Conservation (phyloP, 441 rosid species). For the Populus hybrid region DNA sequence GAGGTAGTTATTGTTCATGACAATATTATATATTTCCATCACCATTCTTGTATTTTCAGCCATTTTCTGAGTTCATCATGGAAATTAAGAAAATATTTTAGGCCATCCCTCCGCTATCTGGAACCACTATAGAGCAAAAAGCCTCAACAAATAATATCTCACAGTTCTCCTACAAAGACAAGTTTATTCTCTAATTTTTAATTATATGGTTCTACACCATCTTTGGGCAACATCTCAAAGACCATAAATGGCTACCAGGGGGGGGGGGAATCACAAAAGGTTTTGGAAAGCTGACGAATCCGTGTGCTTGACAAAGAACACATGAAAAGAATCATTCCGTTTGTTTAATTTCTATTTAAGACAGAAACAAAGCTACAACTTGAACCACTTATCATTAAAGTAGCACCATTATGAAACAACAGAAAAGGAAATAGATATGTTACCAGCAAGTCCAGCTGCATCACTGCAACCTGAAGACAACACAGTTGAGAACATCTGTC, state of each 20-base stretch:
- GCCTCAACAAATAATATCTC: background rate
- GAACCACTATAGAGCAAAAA: background rate
- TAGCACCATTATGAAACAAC: background rate
- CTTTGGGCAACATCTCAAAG: background rate
- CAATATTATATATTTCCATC: background rate
- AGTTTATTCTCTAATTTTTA: no score
- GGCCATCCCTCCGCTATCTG: background rate
- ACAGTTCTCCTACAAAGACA: background rate
- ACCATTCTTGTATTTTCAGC: background rate
- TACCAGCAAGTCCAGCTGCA: constrained; percentile 65
- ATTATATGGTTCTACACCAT: background rate
- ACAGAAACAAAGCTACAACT: background rate
- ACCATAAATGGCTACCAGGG: background rate
- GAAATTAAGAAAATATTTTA: background rate
- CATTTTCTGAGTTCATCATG: background rate
- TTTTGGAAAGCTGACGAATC: background rate
- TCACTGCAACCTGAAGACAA: constrained; percentile 30
- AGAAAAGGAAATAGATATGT: background rate
- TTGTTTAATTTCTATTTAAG: background rate
- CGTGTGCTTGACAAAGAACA: background rate
- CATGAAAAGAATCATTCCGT: background rate
- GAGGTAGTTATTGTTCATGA: background rate
- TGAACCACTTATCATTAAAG: background rate
- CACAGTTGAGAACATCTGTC: constrained; percentile 23
- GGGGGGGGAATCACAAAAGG: background rate